Evolutionary conservation across 2,329 filamentous ascomycete species (phyloP).

Genomic region (Penicillium brasilianum): DNA sequence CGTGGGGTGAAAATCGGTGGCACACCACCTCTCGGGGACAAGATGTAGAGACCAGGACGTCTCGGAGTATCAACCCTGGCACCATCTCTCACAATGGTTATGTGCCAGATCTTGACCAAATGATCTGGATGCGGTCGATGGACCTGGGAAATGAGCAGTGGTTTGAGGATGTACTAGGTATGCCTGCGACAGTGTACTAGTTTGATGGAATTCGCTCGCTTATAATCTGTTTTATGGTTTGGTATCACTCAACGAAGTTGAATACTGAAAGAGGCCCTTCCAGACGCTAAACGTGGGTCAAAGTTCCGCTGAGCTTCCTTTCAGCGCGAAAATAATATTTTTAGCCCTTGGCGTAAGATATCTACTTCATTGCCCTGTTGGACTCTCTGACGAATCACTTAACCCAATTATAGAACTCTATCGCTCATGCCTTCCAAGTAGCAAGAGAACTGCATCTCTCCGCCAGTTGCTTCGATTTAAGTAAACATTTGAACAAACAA

Average conservation of each 20-base stretch:
- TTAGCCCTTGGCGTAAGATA: too few relatives aligned
- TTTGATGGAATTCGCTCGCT: background rate
- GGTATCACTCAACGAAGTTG: background rate
- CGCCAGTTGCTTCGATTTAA: too few relatives aligned
- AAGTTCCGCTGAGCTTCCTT: too few relatives aligned
- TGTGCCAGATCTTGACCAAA: slow-evolving; percentile 34
- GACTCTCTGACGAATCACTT: too few relatives aligned
- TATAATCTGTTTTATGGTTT: background rate
- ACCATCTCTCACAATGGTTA: slow-evolving; percentile 8
- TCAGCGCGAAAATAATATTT: too few relatives aligned
- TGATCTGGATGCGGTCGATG: slow-evolving; percentile 38
- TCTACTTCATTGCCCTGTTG: too few relatives aligned
- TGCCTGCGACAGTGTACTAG: background rate
- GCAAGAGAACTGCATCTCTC: too few relatives aligned
- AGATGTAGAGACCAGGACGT: background rate
- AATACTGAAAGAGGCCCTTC: too few relatives aligned
- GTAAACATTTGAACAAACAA: too few relatives aligned
- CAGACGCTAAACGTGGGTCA: too few relatives aligned
- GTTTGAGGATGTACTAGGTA: slow-evolving; percentile 16
- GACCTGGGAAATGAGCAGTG: slow-evolving; percentile 36
- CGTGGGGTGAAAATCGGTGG: slow-evolving; percentile 29
- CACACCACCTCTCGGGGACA: slow-evolving; percentile 18
- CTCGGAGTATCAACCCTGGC: slow-evolving; percentile 8
- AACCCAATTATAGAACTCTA: too few relatives aligned
- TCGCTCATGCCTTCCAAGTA: too few relatives aligned